phyloP scores from a whole-genome alignment of 257 asterid genomes.

The Jaltomata sinuosa region DNA sequence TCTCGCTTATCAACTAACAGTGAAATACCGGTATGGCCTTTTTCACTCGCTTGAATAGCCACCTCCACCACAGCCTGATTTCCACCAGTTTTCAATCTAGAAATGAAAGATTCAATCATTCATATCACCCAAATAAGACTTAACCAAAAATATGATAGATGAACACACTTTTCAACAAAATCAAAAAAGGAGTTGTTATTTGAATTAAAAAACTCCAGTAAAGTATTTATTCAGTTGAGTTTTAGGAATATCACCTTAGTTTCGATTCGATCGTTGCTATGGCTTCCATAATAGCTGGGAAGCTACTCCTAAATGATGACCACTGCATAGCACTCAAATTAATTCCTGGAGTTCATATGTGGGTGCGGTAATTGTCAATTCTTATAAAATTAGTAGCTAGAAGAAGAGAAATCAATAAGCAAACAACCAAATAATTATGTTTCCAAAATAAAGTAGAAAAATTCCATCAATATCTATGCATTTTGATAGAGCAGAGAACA shows the following conservation, averaged over 20 bases:
- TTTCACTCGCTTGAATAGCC: conserved; percentile 13
- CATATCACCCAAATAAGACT: background rate
- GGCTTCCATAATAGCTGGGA: conserved; percentile 48
- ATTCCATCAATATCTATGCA: background rate
- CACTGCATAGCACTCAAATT: conserved; percentile 48
- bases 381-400: background rate
- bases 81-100: conserved; percentile 22
- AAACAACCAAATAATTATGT: no score
- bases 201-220: no score
- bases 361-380: background rate
- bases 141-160: background rate
- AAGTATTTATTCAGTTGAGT: background rate
- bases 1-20: conserved; percentile 6
- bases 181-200: no score
- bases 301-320: conserved; percentile 40
- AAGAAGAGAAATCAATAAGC: background rate
- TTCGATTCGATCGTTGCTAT: conserved; percentile 24
- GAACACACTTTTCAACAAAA: background rate
- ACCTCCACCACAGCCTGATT: conserved; percentile 12
- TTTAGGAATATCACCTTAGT: conserved; percentile 16
- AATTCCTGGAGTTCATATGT: conserved; percentile 21
- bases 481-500: background rate
- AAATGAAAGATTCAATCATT: background rate
- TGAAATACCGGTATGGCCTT: conserved; percentile 18
- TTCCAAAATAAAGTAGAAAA: background rate